These are phyloP conservation scores for Mycena maculata DNA, from an alignment of 768 basidiomycete species.

Conservation along the genomic window DNA sequence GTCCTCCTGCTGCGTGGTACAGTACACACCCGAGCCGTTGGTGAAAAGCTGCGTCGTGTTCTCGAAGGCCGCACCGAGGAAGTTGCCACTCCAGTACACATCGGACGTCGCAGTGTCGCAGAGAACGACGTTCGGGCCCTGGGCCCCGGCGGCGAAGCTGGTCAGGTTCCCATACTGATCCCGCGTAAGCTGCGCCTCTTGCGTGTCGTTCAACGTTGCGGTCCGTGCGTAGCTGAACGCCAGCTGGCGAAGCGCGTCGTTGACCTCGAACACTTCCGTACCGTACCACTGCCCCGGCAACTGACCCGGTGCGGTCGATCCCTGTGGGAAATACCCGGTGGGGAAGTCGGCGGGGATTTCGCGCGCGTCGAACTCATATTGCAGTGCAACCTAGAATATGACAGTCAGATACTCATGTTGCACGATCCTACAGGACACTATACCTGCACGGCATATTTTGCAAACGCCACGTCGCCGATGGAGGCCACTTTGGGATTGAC, in stretches of 20 bases:
- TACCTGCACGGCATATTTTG: slow-evolving; percentile 55
- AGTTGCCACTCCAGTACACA: slow-evolving; percentile 48
- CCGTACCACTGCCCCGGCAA: slow-evolving; percentile 48
- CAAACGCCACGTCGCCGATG: slow-evolving; percentile 50
- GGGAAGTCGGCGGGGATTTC: slow-evolving; percentile 49
- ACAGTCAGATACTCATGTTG: too few relatives aligned
- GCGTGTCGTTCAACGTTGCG: slow-evolving; percentile 48
- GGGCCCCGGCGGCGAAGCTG: slow-evolving; percentile 44
- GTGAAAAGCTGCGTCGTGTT: slow-evolving; percentile 52
- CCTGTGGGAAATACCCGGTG: slow-evolving; percentile 52
- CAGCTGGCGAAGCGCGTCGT: slow-evolving; percentile 50
- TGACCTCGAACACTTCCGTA: slow-evolving; percentile 60
- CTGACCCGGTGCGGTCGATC: slow-evolving; percentile 41
- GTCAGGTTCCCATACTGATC: slow-evolving; percentile 39
- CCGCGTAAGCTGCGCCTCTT: slow-evolving; percentile 45
- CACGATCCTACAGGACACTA: too few relatives aligned
- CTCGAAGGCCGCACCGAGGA: slow-evolving; percentile 50
- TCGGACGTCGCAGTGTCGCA: slow-evolving; percentile 54
- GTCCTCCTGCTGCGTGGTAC: slow-evolving; percentile 54
- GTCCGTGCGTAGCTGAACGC: slow-evolving; percentile 43
- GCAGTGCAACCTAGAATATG: slow-evolving; percentile 45
- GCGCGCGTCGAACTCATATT: slow-evolving; percentile 56
- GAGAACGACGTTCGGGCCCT: slow-evolving; percentile 46
- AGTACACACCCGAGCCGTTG: slow-evolving; percentile 44
- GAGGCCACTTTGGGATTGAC: slow-evolving; percentile 53